Evolutionary conservation across 2,329 filamentous ascomycete genomes (phyloP), one percentile per base, ranked within the genome.

Genomic region (Cryphonectria parasitica): DNA sequence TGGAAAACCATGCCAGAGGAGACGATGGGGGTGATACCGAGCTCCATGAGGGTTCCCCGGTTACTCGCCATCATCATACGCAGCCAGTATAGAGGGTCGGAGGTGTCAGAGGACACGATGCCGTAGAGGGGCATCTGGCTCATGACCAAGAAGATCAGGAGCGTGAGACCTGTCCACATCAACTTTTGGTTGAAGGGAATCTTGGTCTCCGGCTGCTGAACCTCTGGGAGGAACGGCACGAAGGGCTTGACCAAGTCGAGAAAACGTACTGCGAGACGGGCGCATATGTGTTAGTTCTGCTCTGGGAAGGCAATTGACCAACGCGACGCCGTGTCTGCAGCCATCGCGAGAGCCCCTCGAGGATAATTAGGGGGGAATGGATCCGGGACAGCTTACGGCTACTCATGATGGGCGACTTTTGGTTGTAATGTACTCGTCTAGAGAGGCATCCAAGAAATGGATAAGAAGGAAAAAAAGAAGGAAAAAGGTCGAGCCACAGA

Each of bases 11-110:
- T 99, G 84, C 96, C 96, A 52, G 96, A 98, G 72, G 96, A 98
- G 85, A 99, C 98, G 84, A 99, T 99, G 78, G 97, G 97, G 34
- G 96, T 97, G 78, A 98, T 96, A 87, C 95, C 94, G 86, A 97
- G 81, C 81, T 97, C 95, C 95, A 97, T 97, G 82, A 97, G 83
- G 36, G 95, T 97, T 83, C 95, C 95, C 80, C 95, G 91, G 83
- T 99, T 99, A 92, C 94, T 97, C 80, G 96, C 96, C 89, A 98
- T 90, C 91, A 99, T 98, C 95, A 99, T 98, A 84, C 96, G 92
- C 80, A 99, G 89, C 96, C 96, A 99, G 90, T 99, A 99, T 79
- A 99, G 88, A 77, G 96, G 97, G 86, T 99, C 97, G 73, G 96
- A 98, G 78, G 94, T 98, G 84, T 96, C 93, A 79, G 96, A 99